These are phyloP conservation scores for Usnea hakonensis DNA, from an alignment of 495 filamentous ascomycete genomes.

Conservation along the genomic window DNA sequence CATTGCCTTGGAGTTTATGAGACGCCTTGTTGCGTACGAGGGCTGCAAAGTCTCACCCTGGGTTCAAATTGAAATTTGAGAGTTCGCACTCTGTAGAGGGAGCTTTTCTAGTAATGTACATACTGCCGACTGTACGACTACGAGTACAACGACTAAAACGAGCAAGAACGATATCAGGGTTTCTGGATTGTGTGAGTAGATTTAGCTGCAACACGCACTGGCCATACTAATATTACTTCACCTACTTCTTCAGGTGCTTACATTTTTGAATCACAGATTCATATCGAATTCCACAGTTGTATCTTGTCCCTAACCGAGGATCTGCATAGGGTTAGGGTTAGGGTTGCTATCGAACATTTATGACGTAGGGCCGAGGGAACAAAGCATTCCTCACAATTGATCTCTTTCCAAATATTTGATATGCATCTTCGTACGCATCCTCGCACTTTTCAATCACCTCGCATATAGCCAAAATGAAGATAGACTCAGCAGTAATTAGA, in stretches of 20 bases:
- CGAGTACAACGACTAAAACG: not conserved
- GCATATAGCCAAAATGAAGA: conserved; percentile 21
- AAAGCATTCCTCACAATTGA: not conserved
- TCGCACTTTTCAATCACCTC: not conserved
- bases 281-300: too few relatives aligned
- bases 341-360: not conserved
- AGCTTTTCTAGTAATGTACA: not conserved
- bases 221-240: too few relatives aligned
- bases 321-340: too few relatives aligned
- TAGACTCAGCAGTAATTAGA: conserved; percentile 53
- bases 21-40: not conserved
- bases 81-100: not conserved
- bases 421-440: not conserved
- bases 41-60: not conserved
- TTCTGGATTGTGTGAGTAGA: too few relatives aligned
- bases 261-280: too few relatives aligned
- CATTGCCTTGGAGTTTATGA: not conserved
- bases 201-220: too few relatives aligned
- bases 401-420: not conserved
- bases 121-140: not conserved
- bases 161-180: not conserved
- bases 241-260: too few relatives aligned
- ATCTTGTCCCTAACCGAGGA: too few relatives aligned
- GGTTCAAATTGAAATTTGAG: not conserved
- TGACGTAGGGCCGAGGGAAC: not conserved